Evolutionary conservation across 192 early-diverging fungal genomes (phyloP).

Genomic region (Geranomyces variabilis): DNA sequence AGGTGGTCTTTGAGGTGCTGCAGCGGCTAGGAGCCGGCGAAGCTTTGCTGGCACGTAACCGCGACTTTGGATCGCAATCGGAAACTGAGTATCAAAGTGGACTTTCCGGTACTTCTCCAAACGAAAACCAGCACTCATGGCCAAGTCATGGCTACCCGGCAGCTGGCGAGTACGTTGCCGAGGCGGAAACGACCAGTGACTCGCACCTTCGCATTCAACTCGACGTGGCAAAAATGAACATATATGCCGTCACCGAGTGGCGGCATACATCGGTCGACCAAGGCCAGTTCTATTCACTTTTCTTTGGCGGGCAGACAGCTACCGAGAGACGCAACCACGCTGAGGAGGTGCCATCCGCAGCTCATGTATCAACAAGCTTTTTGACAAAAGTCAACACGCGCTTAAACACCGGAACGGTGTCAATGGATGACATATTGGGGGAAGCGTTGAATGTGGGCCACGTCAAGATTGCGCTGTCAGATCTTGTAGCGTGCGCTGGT

Average conservation of each 20-base stretch:
- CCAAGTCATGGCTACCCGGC: conserved; percentile 10
- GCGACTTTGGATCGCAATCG: no score
- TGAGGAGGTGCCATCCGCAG: neutral
- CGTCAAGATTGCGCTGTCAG: conserved; percentile 6
- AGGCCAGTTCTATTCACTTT: conserved; percentile 6
- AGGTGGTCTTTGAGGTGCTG: neutral
- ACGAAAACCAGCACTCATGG: neutral
- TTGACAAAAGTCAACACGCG: conserved; percentile 28
- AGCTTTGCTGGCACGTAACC: neutral
- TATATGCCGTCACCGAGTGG: neutral
- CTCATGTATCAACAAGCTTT: conserved; percentile 25
- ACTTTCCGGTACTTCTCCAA: no score
- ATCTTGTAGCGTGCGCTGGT: neutral
- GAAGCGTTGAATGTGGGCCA: conserved; percentile 17
- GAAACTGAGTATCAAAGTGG: no score
- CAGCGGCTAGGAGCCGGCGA: neutral
- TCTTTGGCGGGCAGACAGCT: conserved; percentile 5
- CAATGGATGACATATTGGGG: conserved; percentile 17
- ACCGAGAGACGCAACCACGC: no score
- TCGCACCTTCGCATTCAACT: neutral
- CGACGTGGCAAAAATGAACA: neutral
- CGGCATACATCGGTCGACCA: neutral
- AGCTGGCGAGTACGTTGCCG: neutral
- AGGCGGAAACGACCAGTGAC: neutral
- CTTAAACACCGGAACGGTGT: conserved; percentile 20